These are phyloP conservation scores for Rhizopus sp. DNA, from an alignment of 371 early-diverging fungal species.

Conservation along the genomic window DNA sequence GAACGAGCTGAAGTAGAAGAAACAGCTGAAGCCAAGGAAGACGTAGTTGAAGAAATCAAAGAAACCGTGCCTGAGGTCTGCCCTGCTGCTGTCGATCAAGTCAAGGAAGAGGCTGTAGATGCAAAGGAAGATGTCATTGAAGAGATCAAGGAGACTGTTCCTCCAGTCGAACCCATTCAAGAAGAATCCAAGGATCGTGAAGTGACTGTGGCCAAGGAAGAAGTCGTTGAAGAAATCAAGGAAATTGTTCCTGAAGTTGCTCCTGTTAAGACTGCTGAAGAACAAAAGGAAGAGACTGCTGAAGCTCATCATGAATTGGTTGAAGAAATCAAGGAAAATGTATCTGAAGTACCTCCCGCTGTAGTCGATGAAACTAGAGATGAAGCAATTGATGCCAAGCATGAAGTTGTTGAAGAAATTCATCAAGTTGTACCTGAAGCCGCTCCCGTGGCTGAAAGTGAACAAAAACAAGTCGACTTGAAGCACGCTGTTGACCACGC, in stretches of 20 bases:
- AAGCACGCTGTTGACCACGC: constrained; percentile 5
- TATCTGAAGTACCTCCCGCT: constrained; percentile 9
- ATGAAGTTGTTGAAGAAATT: constrained; percentile 6
- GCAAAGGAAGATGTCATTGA: constrained; percentile 20
- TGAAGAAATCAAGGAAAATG: constrained; percentile 16
- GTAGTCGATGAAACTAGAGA: constrained; percentile 15
- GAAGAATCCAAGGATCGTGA: constrained; percentile 1
- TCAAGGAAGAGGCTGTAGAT: constrained; percentile 30
- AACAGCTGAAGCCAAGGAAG: constrained; percentile 1
- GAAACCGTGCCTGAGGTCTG: constrained; percentile 10
- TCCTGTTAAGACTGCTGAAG: neutral
- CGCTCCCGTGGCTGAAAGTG: neutral
- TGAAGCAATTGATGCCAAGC: constrained; percentile 12
- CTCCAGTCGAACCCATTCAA: constrained; percentile 2
- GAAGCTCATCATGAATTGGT: constrained; percentile 1
- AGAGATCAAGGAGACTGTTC: neutral
- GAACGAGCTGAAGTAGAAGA: neutral
- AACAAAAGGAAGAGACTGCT: constrained; percentile 1
- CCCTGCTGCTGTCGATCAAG: constrained; percentile 18
- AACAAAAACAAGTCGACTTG: constrained; percentile 7
- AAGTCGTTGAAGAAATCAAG: constrained; percentile 3
- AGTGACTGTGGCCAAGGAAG: constrained; percentile 6
- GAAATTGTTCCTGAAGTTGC: constrained; percentile 7
- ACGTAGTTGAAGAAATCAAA: constrained; percentile 1
- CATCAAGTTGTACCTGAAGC: constrained; percentile 7